Evolutionary conservation across 306 rosid species (phyloP).

Genomic region (Glycine latifolia): DNA sequence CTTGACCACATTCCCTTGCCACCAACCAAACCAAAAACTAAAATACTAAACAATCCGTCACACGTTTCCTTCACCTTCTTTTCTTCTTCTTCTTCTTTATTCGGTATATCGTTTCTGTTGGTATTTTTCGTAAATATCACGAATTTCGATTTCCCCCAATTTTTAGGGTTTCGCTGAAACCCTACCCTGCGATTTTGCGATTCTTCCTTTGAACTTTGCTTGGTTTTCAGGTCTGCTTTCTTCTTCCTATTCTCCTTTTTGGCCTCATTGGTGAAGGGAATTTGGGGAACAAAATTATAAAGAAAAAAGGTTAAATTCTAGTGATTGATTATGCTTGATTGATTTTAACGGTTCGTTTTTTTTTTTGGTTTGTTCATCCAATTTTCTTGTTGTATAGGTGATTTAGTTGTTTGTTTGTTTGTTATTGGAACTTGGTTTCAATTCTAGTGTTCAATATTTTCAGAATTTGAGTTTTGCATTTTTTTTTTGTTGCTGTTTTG

Average conservation of each 20-base stretch:
- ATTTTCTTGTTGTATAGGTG: neutral
- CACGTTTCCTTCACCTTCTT: slow-evolving; percentile 42
- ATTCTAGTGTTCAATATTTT: slow-evolving; percentile 8
- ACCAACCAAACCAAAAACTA: slow-evolving; percentile 40
- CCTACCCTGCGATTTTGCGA: neutral
- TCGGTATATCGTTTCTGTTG: neutral
- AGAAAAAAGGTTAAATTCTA: neutral
- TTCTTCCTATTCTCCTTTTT: slow-evolving; percentile 20
- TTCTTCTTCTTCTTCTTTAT: neutral
- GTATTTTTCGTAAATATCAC: slow-evolving; percentile 1
- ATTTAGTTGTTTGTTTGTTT: neutral
- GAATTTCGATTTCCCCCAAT: slow-evolving; percentile 35
- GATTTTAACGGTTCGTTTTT: neutral
- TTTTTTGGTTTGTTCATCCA: neutral
- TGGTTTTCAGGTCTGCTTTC: slow-evolving; percentile 57
- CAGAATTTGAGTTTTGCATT: slow-evolving; percentile 1
- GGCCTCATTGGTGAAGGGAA: neutral
- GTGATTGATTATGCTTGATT: neutral
- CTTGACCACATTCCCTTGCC: slow-evolving; percentile 2
- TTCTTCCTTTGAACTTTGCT: slow-evolving; percentile 2
- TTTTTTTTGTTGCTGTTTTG: neutral
- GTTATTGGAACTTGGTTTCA: too few species aligned
- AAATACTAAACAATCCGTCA: slow-evolving; percentile 18
- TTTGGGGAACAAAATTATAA: neutral
- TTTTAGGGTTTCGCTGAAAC: slow-evolving; percentile 56